A percentile compares a stretch with the other conserved stretches of the same genome.
These are phyloP conservation scores for Asclepias syriaca DNA, from an alignment of 257 asterid genomes.

Conservation along the genomic window DNA sequence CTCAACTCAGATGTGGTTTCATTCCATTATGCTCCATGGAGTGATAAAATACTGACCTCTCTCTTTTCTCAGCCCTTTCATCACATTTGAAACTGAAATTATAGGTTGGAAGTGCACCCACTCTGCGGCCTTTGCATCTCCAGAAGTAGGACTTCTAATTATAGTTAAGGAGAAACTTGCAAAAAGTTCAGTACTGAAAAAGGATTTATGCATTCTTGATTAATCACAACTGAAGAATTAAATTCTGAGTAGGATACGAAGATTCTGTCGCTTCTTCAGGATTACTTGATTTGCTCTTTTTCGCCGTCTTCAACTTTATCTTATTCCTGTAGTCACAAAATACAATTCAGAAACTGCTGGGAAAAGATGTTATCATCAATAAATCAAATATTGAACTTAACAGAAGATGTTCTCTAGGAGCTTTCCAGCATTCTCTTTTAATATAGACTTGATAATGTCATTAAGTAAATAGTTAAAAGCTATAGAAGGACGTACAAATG, in stretches of 20 bases:
- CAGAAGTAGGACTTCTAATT: slow-evolving; percentile 59
- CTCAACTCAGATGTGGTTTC: slow-evolving; percentile 11
- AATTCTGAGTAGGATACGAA: slow-evolving; percentile 25
- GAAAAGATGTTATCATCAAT: slow-evolving; percentile 4
- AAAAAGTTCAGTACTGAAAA: slow-evolving; percentile 8
- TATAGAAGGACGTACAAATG: slow-evolving; percentile 22
- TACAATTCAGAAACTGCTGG: slow-evolving; percentile 14
- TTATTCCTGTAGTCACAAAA: slow-evolving; percentile 30
- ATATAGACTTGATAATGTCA: neutral
- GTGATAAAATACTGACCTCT: slow-evolving; percentile 57
- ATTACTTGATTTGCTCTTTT: slow-evolving; percentile 26
- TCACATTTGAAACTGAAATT: slow-evolving; percentile 81
- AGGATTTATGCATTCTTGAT: slow-evolving; percentile 3
- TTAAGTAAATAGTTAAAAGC: neutral
- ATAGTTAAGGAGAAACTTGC: slow-evolving; percentile 44
- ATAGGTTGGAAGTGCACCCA: slow-evolving; percentile 74
- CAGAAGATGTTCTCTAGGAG: slow-evolving; percentile 4
- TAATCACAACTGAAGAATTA: neutral
- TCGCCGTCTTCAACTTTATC: slow-evolving; percentile 25
- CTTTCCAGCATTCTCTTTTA: neutral
- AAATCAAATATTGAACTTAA: neutral
- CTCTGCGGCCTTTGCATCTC: slow-evolving; percentile 56
- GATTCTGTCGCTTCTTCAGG: slow-evolving; percentile 28
- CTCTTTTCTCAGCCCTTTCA: slow-evolving; percentile 93
- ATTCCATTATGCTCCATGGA: neutral